Evolutionary conservation across 1,284 basidiomycete genomes (phyloP).

Genomic region (Rhizoctonia solani): DNA sequence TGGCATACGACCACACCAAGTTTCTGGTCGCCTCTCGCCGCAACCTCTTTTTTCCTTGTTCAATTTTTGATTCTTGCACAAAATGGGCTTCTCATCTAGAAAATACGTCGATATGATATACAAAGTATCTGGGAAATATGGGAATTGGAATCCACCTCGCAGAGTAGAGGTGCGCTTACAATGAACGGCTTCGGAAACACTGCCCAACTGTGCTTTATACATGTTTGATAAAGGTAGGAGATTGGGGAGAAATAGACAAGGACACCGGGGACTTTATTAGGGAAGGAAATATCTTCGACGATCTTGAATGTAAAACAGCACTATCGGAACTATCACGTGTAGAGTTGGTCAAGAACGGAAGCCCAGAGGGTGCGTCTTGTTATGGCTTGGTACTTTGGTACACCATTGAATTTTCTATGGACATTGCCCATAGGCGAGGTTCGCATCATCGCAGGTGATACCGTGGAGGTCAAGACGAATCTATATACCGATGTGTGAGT

Average conservation of each 20-base stretch:
- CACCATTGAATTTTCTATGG: too few species aligned
- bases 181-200: neutral
- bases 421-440: too few species aligned
- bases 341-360: too few species aligned
- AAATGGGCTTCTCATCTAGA: constrained; percentile 7
- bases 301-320: neutral
- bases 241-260: constrained; percentile 24
- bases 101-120: constrained; percentile 24
- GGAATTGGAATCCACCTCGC: constrained; percentile 19
- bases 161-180: constrained; percentile 11
- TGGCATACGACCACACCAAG: neutral
- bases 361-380: constrained; percentile 6
- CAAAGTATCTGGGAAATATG: constrained; percentile 17
- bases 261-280: constrained; percentile 4
- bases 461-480: too few species aligned
- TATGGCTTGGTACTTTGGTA: neutral
- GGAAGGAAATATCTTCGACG: constrained; percentile 25
- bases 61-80: neutral
- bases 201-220: neutral
- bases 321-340: too few species aligned
- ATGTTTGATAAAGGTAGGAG: constrained; percentile 8
- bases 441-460: too few species aligned
- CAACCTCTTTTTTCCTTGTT: neutral
- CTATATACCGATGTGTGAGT: too few species aligned
- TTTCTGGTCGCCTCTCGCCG: neutral